Evolutionary conservation across 192 early-diverging fungal genomes (phyloP).

Genomic region (Dissophora ornata): DNA sequence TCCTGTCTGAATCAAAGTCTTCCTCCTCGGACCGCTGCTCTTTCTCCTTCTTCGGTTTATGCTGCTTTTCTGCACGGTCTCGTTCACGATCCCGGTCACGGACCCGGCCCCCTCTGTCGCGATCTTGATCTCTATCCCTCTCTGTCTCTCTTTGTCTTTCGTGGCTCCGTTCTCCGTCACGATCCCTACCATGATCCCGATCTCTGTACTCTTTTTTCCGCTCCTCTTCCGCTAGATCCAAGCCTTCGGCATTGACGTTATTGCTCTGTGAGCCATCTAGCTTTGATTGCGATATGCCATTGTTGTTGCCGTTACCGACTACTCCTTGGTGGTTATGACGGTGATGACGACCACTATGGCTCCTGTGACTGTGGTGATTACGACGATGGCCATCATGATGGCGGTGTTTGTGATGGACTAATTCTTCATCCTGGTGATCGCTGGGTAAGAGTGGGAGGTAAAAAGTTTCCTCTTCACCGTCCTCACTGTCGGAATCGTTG

Average conservation of each 20-base stretch:
- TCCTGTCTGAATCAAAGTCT: not conserved
- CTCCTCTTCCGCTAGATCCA: not conserved
- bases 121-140: conserved; percentile 1
- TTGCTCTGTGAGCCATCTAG: not conserved
- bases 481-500: conserved; percentile 60
- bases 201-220: conserved; percentile 21
- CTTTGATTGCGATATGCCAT: no score
- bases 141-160: conserved; percentile 6
- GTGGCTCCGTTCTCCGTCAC: not conserved
- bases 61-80: conserved; percentile 8
- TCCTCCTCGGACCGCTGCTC: conserved; percentile 7
- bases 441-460: conserved; percentile 57
- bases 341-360: conserved; percentile 1
- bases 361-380: not conserved
- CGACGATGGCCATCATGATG: conserved; percentile 13
- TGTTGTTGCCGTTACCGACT: no score
- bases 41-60: conserved; percentile 12
- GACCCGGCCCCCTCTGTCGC: not conserved
- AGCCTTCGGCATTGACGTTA: not conserved
- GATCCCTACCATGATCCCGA: not conserved
- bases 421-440: conserved; percentile 41
- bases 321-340: conserved; percentile 2
- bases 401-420: conserved; percentile 21
- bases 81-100: conserved; percentile 11
- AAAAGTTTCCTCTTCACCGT: conserved; percentile 59